Evolutionary conservation across 78 protist genomes (phyloP).

Genomic region (Acrasis kona): DNA sequence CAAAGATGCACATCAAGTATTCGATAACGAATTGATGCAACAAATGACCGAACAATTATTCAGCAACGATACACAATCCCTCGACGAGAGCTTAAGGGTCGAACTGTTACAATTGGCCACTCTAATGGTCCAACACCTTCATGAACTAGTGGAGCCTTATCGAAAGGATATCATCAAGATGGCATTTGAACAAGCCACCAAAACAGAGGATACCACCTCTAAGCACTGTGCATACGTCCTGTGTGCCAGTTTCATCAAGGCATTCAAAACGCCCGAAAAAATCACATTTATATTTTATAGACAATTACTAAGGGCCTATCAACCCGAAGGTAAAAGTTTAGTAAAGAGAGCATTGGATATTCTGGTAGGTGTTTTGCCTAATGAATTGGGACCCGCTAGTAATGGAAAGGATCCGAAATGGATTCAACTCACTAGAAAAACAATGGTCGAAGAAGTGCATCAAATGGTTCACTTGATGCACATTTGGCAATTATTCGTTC

Average conservation of each 20-base stretch:
- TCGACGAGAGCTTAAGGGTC: not conserved
- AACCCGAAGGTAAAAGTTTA: conserved; percentile 63
- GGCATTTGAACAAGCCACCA: conserved; percentile 70
- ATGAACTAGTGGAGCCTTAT: conserved; percentile 18
- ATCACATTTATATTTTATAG: conserved; percentile 78
- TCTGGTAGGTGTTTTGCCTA: conserved; percentile 62
- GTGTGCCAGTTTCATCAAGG: conserved; percentile 75
- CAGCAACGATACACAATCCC: not conserved
- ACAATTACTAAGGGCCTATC: conserved; percentile 65
- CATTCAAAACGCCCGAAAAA: conserved; percentile 77
- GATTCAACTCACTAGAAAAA: conserved; percentile 76
- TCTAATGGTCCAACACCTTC: conserved; percentile 51
- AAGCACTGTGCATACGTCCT: conserved; percentile 80
- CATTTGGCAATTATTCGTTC: conserved; percentile 65
- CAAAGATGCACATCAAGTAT: too few species aligned
- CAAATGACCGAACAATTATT: not conserved
- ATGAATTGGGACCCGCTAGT: conserved; percentile 21
- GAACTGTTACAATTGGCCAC: conserved; percentile 69
- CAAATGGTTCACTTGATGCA: conserved; percentile 69
- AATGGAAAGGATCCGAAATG: conserved; percentile 29
- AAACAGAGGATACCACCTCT: conserved; percentile 67
- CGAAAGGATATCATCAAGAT: conserved; percentile 64
- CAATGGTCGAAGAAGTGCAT: conserved; percentile 87
- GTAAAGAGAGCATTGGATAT: conserved; percentile 76
- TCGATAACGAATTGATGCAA: not conserved